These are phyloP conservation scores for Curvularia hawaiiensis DNA, from an alignment of 2,329 filamentous ascomycete genomes.

Conservation along the genomic window DNA sequence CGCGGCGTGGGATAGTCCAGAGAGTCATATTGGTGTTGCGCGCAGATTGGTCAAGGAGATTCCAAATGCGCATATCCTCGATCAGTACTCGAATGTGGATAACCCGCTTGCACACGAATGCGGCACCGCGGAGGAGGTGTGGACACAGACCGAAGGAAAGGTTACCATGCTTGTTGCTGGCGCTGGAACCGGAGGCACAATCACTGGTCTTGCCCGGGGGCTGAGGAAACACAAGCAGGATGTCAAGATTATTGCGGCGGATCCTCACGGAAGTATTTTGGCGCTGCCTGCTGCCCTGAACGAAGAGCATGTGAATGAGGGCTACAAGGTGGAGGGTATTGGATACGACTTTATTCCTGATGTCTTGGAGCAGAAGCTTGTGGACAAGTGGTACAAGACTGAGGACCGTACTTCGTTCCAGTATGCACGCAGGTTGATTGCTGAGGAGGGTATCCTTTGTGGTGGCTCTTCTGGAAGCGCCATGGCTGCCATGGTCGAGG, in stretches of 20 bases:
- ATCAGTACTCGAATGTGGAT: slow-evolving; percentile 91
- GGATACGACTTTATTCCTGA: slow-evolving; percentile 98
- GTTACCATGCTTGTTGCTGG: slow-evolving; percentile 86
- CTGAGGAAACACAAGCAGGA: slow-evolving; percentile 84
- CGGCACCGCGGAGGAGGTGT: slow-evolving; percentile 96
- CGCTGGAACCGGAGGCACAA: slow-evolving; percentile 93
- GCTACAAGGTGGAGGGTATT: slow-evolving; percentile 98
- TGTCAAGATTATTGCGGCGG: slow-evolving; percentile 89
- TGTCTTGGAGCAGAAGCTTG: slow-evolving; percentile 77
- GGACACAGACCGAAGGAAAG: slow-evolving; percentile 84
- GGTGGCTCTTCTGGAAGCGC: slow-evolving; percentile 94
- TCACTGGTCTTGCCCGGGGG: slow-evolving; percentile 85
- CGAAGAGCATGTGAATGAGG: slow-evolving; percentile 76
- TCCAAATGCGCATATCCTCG: slow-evolving; percentile 94
- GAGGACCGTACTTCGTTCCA: slow-evolving; percentile 89
- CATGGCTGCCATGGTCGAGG: slow-evolving; percentile 79
- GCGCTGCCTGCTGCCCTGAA: slow-evolving; percentile 83
- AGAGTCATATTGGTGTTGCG: slow-evolving; percentile 96
- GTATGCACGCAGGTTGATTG: slow-evolving; percentile 86
- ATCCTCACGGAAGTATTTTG: slow-evolving; percentile 90
- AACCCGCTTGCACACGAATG: slow-evolving; percentile 94
- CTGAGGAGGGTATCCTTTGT: slow-evolving; percentile 91
- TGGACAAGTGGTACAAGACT: slow-evolving; percentile 99
- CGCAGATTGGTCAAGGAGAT: slow-evolving; percentile 90
- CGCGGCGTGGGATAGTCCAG: slow-evolving; percentile 90